Evolutionary conservation across 352 stramenopile species (phyloP).

Genomic region (Phytophthora capsici): DNA sequence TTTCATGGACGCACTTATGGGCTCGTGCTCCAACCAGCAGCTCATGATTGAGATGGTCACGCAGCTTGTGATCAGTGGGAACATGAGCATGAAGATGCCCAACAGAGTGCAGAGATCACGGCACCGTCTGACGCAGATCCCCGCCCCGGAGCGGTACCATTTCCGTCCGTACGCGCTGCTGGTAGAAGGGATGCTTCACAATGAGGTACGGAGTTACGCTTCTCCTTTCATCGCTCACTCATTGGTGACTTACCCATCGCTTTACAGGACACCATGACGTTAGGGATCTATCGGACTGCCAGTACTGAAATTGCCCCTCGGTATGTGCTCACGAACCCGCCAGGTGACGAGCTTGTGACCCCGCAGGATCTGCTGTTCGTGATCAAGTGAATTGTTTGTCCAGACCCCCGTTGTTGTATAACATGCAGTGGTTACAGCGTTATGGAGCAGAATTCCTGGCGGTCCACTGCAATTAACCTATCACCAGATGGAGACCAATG

Average conservation of each 20-base stretch:
- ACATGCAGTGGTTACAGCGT: constrained; percentile 39
- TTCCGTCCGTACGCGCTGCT: constrained; percentile 63
- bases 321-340: constrained; percentile 72
- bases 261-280: constrained; percentile 55
- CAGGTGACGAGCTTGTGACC: constrained; percentile 62
- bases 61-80: constrained; percentile 67
- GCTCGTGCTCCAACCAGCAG: constrained; percentile 60
- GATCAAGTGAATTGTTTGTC: constrained; percentile 49
- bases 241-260: constrained; percentile 8
- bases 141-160: constrained; percentile 60
- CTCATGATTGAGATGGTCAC: constrained; percentile 75
- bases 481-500: constrained; percentile 69
- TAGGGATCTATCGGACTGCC: constrained; percentile 59
- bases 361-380: constrained; percentile 74
- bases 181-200: constrained; percentile 60
- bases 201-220: constrained; percentile 47
- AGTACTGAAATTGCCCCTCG: constrained; percentile 49
- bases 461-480: constrained; percentile 57
- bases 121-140: constrained; percentile 62
- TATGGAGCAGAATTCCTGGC: constrained; percentile 77
- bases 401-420: not conserved
- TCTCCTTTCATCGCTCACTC: not conserved
- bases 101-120: constrained; percentile 51
- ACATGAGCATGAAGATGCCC: constrained; percentile 53
- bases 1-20: constrained; percentile 72